These are phyloP conservation scores for Sporothrix luriei DNA, from an alignment of 2,329 filamentous ascomycete genomes.

Conservation along the genomic window DNA sequence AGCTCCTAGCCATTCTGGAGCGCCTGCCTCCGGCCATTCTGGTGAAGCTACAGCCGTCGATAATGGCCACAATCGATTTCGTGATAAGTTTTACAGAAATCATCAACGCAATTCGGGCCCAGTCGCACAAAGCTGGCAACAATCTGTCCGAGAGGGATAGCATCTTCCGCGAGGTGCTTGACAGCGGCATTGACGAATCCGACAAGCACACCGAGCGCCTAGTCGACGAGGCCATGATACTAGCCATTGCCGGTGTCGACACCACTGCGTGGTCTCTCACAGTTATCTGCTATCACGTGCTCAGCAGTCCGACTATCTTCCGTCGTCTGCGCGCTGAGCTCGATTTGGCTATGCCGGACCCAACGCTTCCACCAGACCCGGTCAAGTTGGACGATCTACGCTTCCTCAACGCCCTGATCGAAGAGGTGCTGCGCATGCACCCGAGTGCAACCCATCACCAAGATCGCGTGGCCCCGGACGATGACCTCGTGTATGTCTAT, in stretches of 20 bases:
- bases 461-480: slow-evolving; percentile 18
- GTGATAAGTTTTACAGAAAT: background rate
- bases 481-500: slow-evolving; percentile 13
- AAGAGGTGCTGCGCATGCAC: slow-evolving; percentile 14
- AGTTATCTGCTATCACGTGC: background rate
- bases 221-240: slow-evolving; percentile 21
- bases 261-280: background rate
- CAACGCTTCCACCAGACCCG: background rate
- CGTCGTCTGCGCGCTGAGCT: slow-evolving; percentile 10
- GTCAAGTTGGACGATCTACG: background rate
- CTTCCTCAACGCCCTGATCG: slow-evolving; percentile 23
- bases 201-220: slow-evolving; percentile 21
- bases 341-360: slow-evolving; percentile 15
- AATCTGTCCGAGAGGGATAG: background rate
- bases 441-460: slow-evolving; percentile 16
- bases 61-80: background rate
- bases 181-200: slow-evolving; percentile 18
- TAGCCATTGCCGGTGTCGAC: slow-evolving; percentile 13
- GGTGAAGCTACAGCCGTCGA: background rate
- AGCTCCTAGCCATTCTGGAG: background rate
- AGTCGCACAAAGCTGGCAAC: background rate
- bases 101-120: background rate
- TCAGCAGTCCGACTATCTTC: slow-evolving; percentile 11
- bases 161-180: slow-evolving; percentile 21
- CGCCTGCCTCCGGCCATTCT: background rate